phyloP scores from a whole-genome alignment of 805 yeast species.

The Maudiozyma barnettii region DNA sequence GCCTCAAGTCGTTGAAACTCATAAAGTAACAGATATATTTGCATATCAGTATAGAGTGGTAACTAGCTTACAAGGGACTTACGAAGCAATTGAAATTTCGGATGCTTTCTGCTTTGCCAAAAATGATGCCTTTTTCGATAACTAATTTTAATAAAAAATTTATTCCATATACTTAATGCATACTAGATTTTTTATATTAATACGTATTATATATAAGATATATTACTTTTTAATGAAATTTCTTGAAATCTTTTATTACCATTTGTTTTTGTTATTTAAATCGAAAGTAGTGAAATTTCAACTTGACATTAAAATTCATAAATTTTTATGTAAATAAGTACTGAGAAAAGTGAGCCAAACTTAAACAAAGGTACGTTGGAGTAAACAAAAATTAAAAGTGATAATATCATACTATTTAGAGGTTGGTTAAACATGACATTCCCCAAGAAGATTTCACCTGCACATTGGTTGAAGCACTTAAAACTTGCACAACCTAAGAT shows the following conservation, averaged over 20 bases:
- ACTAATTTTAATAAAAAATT: slow-evolving; percentile 3
- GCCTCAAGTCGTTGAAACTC: slow-evolving; percentile 52
- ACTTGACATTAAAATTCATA: background rate
- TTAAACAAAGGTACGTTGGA: background rate
- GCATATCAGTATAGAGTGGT: slow-evolving; percentile 58
- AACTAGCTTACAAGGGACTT: slow-evolving; percentile 85
- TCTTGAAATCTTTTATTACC: background rate
- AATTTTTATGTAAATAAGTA: background rate
- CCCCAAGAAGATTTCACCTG: slow-evolving; percentile 11
- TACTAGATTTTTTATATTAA: background rate
- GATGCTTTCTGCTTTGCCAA: slow-evolving; percentile 68
- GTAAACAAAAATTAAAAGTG: background rate
- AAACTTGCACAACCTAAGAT: slow-evolving; percentile 32
- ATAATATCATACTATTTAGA: background rate
- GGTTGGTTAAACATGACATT: slow-evolving; percentile 5
- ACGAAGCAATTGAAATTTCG: slow-evolving; percentile 82
- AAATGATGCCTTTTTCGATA: slow-evolving; percentile 30
- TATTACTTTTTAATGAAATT: background rate
- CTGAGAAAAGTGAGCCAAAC: background rate
- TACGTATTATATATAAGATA: background rate
- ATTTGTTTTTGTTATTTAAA: background rate
- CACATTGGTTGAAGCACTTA: slow-evolving; percentile 6
- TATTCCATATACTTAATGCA: background rate
- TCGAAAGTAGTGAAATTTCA: background rate
- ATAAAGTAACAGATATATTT: slow-evolving; percentile 50